phyloP scores from a whole-genome alignment of 2,329 filamentous ascomycete species.

The Aaosphaeria arxii region DNA sequence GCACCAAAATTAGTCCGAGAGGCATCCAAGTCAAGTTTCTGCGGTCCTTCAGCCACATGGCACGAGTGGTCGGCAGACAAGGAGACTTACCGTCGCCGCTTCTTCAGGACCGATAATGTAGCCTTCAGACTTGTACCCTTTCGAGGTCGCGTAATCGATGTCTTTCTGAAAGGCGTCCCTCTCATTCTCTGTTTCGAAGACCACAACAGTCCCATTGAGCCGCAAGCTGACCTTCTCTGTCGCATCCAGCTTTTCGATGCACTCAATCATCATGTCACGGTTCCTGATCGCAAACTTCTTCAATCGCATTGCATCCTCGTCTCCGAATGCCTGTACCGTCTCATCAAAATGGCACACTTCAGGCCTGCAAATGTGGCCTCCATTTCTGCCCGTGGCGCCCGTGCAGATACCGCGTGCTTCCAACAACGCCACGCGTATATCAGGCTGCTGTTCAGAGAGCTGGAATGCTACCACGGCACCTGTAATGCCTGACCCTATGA shows the following conservation, averaged over 20 bases:
- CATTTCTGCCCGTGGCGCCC: neutral
- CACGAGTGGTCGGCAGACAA: too few species aligned
- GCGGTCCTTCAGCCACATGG: too few species aligned
- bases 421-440: slow-evolving; percentile 1
- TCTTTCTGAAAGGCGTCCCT: neutral
- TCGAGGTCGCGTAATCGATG: neutral
- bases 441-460: slow-evolving; percentile 15
- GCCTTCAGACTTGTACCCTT: neutral
- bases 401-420: neutral
- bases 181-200: neutral
- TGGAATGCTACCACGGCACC: slow-evolving; percentile 37
- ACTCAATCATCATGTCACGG: neutral
- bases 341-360: neutral
- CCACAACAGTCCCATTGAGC: neutral
- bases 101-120: neutral
- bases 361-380: neutral
- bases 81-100: neutral
- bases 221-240: neutral
- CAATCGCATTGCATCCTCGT: neutral
- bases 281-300: neutral
- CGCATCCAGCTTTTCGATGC: neutral
- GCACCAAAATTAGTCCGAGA: neutral
- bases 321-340: neutral
- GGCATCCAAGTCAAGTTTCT: neutral
- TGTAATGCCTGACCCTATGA: slow-evolving; percentile 42